Evolutionary conservation across 495 filamentous ascomycete genomes (phyloP).

Genomic region (Penicillium crystallinum): DNA sequence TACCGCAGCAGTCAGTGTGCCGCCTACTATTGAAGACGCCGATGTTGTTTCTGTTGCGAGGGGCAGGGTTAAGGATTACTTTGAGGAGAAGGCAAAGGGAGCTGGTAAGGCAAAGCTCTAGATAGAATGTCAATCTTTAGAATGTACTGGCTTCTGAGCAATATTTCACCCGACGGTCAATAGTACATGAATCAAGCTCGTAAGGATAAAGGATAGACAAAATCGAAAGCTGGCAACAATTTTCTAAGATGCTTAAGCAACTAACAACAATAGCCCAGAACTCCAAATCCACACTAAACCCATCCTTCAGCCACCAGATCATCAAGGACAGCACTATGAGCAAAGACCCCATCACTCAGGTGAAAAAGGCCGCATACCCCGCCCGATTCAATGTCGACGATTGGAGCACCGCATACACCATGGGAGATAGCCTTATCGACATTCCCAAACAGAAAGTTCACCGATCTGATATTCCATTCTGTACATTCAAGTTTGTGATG

Average conservation of each 20-base stretch:
- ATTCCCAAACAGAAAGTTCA: conserved; percentile 19
- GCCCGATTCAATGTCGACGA: conserved; percentile 21
- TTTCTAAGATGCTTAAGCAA: background rate
- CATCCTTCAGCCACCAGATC: conserved; percentile 27
- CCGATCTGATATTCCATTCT: conserved; percentile 10
- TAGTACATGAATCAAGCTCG: background rate
- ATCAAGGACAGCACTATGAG: conserved; percentile 18
- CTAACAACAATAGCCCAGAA: background rate
- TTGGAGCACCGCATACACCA: conserved; percentile 24
- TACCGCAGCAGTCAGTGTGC: conserved; percentile 48
- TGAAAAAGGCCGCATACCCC: conserved; percentile 25
- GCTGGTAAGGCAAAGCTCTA: conserved; percentile 52
- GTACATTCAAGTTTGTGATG: conserved; percentile 15
- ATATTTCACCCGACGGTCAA: no score
- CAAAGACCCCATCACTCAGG: conserved; percentile 23
- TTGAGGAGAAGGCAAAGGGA: conserved; percentile 30
- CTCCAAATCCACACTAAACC: conserved; percentile 1
- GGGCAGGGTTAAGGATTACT: conserved; percentile 52
- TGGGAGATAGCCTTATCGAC: conserved; percentile 20
- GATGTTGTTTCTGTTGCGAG: conserved; percentile 54
- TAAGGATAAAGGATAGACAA: background rate
- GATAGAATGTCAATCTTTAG: background rate
- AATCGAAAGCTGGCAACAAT: background rate
- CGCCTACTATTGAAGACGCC: conserved; percentile 56
- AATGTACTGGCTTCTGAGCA: background rate